Percentiles rank a stretch among this genome's conserved stretches.
Conservation (phyloP, 345 rosid genomes). For the Gossypium herbaceum region DNA sequence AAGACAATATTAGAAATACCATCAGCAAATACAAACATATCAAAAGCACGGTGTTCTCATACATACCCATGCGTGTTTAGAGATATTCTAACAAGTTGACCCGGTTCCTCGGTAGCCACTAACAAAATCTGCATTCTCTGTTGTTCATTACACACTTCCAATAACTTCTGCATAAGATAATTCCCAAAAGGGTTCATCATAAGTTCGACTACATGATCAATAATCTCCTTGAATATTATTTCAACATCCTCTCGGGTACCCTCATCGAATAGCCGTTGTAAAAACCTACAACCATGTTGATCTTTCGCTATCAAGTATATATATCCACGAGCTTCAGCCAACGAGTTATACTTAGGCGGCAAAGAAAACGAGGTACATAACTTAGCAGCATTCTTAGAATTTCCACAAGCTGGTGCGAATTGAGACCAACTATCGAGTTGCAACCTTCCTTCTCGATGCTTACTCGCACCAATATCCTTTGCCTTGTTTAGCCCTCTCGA, state of each 20-base stretch:
- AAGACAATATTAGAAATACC: conserved; percentile 13
- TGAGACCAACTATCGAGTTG: conserved; percentile 15
- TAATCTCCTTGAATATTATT: conserved; percentile 34
- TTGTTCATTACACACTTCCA: conserved; percentile 46
- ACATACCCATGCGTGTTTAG: conserved; percentile 43
- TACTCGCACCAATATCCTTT: conserved; percentile 13
- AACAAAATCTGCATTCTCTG: conserved; percentile 41
- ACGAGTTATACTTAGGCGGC: conserved; percentile 25
- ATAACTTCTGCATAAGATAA: conserved; percentile 48
- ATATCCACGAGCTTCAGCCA: conserved; percentile 31
- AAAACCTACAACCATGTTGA: conserved; percentile 47
- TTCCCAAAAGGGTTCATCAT: conserved; percentile 52
- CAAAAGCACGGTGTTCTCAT: background rate
- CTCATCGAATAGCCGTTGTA: conserved; percentile 38
- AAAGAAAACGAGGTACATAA: conserved; percentile 2
- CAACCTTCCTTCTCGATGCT: conserved; percentile 17
- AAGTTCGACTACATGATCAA: conserved; percentile 45
- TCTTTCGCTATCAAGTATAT: conserved; percentile 41
- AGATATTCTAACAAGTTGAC: conserved; percentile 34
- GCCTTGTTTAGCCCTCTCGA: background rate
- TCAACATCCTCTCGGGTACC: conserved; percentile 34
- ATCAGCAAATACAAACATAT: background rate
- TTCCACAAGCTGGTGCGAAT: conserved; percentile 15
- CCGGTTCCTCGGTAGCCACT: conserved; percentile 30
- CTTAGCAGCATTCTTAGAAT: conserved; percentile 16